phyloP scores from a whole-genome alignment of 345 rosid genomes.

The Brassica cretica region DNA sequence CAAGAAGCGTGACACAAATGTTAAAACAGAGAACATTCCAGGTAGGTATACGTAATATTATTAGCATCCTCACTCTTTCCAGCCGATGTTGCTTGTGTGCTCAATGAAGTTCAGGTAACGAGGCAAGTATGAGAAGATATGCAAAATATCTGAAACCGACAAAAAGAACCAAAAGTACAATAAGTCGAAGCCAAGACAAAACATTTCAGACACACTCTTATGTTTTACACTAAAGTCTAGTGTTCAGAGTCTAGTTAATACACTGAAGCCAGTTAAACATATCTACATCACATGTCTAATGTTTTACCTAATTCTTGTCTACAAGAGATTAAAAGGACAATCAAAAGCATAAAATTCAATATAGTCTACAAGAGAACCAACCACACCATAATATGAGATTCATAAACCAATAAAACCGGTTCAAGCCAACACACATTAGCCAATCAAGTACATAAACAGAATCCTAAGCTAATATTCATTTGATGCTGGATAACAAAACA shows the following conservation, averaged over 20 bases:
- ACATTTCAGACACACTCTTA: not conserved
- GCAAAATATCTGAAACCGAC: conserved; percentile 69
- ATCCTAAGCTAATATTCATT: not conserved
- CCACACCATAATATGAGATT: not conserved
- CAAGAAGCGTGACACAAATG: not conserved
- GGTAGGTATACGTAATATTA: conserved; percentile 34
- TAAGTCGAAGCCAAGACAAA: not conserved
- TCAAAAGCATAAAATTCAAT: not conserved
- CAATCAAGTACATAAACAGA: not conserved
- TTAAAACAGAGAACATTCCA: conserved; percentile 13
- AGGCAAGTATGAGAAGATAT: conserved; percentile 87
- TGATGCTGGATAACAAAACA: not conserved
- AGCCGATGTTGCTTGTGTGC: conserved; percentile 86
- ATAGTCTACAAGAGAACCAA: not conserved
- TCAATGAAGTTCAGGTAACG: conserved; percentile 89
- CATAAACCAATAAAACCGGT: not conserved
- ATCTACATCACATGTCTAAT: not conserved
- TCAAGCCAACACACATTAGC: not conserved
- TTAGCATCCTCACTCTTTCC: conserved; percentile 85
- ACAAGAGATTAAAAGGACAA: not conserved
- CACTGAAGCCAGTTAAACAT: not conserved
- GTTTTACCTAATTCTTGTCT: not conserved
- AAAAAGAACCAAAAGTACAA: conserved; percentile 7
- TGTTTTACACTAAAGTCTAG: not conserved
- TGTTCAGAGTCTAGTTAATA: too few relatives aligned